Conservation (phyloP, 2,329 filamentous ascomycete genomes). For the Bisporella sp. region DNA sequence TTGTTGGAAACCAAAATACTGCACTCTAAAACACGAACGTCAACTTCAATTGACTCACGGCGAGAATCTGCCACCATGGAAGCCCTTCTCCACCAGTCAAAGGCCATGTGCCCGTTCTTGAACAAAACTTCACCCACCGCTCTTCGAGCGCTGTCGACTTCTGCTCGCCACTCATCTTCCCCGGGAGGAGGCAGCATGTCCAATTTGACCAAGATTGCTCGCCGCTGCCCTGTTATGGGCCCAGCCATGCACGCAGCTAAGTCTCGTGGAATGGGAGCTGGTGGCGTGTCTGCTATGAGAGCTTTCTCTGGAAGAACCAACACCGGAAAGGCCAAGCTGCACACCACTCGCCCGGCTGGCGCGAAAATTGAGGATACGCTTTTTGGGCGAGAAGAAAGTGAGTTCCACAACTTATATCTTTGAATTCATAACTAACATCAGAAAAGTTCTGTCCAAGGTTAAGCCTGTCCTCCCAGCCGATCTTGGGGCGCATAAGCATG, state of each 20-base stretch:
- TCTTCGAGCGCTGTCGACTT: conserved; percentile 79
- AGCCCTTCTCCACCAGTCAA: conserved; percentile 87
- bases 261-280: conserved; percentile 35
- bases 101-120: conserved; percentile 95
- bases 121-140: conserved; percentile 90
- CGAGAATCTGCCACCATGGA: conserved; percentile 58
- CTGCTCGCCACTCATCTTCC: conserved; percentile 47
- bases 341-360: conserved; percentile 71
- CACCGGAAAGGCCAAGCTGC: conserved; percentile 64
- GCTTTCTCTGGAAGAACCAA: conserved; percentile 43
- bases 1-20: too few relatives aligned
- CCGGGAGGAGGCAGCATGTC: conserved; percentile 90
- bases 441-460: too few relatives aligned
- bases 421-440: background rate
- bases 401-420: conserved; percentile 15
- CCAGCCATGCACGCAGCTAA: conserved; percentile 75
- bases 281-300: conserved; percentile 39
- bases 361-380: conserved; percentile 63
- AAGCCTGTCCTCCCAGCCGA: too few relatives aligned
- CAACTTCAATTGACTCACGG: too few relatives aligned
- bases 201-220: conserved; percentile 88
- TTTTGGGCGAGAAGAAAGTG: conserved; percentile 46
- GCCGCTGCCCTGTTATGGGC: conserved; percentile 97
- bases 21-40: too few relatives aligned
- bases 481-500: background rate